A percentile compares a stretch with the other conserved stretches of the same genome.
These are phyloP conservation scores for Withania somnifera DNA, from an alignment of 305 asterid species.

Conservation along the genomic window DNA sequence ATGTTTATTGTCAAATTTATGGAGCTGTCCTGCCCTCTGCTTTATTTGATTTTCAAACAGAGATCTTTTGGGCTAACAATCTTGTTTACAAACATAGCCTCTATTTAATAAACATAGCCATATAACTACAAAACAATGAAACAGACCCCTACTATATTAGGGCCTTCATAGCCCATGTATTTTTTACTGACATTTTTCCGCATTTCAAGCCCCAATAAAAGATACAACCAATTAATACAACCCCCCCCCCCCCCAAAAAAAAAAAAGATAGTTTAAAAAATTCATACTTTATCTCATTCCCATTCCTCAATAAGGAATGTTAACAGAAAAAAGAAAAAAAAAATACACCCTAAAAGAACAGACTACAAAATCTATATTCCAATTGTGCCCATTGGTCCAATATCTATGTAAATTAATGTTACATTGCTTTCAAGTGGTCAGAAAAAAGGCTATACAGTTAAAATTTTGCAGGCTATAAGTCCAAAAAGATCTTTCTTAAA, in stretches of 20 bases:
- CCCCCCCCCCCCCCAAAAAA: too few species aligned
- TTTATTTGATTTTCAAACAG: background rate
- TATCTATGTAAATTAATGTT: background rate
- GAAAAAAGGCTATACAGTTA: background rate
- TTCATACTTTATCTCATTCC: too few species aligned
- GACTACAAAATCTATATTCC: background rate
- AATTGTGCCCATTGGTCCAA: background rate
- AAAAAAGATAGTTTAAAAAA: background rate
- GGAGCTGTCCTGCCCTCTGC: too few species aligned
- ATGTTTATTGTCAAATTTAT: too few species aligned
- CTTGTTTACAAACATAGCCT: background rate
- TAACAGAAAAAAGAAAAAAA: background rate
- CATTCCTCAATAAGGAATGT: conserved; percentile 7
- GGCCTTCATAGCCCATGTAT: background rate
- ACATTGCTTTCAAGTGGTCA: conserved; percentile 1
- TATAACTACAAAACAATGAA: background rate
- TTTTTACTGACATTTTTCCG: background rate
- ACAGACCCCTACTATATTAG: background rate
- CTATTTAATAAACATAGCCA: background rate
- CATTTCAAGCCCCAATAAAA: conserved; percentile 11
- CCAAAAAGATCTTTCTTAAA: too few species aligned
- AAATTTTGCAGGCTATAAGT: too few species aligned
- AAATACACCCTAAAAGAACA: background rate
- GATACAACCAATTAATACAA: background rate
- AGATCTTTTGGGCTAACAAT: background rate